phyloP scores from a whole-genome alignment of 805 yeast species.

The Grigorovia jiainica region DNA sequence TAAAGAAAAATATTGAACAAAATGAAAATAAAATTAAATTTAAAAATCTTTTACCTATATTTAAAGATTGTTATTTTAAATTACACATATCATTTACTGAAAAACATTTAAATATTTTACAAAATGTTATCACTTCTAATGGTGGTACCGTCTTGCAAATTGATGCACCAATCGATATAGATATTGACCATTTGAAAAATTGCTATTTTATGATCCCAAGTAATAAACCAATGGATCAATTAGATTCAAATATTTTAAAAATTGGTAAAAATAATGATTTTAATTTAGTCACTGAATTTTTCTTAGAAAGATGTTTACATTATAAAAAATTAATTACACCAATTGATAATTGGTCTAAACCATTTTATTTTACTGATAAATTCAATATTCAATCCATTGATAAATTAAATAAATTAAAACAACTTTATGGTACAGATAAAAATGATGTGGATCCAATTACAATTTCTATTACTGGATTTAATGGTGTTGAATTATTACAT shows the following conservation, averaged over 20 bases:
- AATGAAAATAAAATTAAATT: neutral
- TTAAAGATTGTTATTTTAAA: slow-evolving; percentile 10
- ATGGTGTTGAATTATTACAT: slow-evolving; percentile 69
- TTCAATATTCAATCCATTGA: slow-evolving; percentile 24
- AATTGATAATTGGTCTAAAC: slow-evolving; percentile 56
- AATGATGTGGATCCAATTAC: slow-evolving; percentile 5
- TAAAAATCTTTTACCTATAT: slow-evolving; percentile 4
- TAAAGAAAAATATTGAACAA: neutral
- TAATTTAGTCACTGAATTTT: slow-evolving; percentile 64
- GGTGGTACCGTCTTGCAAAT: slow-evolving; percentile 11
- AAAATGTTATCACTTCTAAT: slow-evolving; percentile 18
- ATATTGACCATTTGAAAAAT: slow-evolving; percentile 9
- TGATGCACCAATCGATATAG: neutral
- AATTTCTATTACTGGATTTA: slow-evolving; percentile 60
- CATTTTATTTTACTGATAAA: slow-evolving; percentile 29
- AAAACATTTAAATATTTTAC: slow-evolving; percentile 14
- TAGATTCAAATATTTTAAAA: slow-evolving; percentile 1
- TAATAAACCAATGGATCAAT: slow-evolving; percentile 9
- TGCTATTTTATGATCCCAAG: slow-evolving; percentile 14
- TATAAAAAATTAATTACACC: slow-evolving; percentile 36
- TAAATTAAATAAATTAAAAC: slow-evolving; percentile 11
- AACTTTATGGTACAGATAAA: no score
- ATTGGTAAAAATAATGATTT: neutral
- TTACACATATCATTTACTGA: slow-evolving; percentile 12
- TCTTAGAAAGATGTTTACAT: slow-evolving; percentile 62